Percentiles rank a stretch among this genome's conserved stretches.
Conservation (phyloP, 345 rosid genomes). For the Syzygium oleosum region DNA sequence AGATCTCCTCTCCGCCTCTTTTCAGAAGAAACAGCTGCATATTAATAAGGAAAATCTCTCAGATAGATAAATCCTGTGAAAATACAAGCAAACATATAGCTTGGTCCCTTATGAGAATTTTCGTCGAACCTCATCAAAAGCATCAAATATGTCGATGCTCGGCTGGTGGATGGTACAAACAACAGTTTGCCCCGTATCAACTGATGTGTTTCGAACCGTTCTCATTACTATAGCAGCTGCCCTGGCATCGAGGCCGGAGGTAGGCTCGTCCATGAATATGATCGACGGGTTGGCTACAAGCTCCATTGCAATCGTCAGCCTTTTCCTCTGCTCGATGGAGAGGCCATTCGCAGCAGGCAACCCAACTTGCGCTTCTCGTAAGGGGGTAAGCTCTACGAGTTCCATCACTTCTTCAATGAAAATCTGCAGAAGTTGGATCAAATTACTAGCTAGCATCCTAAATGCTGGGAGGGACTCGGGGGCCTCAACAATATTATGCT, state of each 20-base stretch:
- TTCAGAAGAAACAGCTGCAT: conserved; percentile 34
- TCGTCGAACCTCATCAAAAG: conserved; percentile 52
- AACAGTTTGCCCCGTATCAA: conserved; percentile 59
- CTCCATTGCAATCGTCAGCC: conserved; percentile 63
- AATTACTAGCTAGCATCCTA: not conserved
- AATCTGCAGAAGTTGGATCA: conserved; percentile 22
- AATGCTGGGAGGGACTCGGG: not conserved
- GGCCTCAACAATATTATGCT: not conserved
- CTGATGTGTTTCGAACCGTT: conserved; percentile 60
- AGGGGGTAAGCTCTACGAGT: conserved; percentile 46
- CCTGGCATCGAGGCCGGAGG: conserved; percentile 66
- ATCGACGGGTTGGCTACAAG: conserved; percentile 66
- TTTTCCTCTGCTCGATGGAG: conserved; percentile 61
- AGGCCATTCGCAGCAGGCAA: conserved; percentile 55
- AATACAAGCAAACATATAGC: not conserved
- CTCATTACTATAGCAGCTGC: conserved; percentile 74
- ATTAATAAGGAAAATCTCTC: not conserved
- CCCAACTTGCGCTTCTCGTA: conserved; percentile 51
- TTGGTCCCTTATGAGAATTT: not conserved
- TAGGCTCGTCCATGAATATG: conserved; percentile 73
- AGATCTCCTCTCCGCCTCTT: conserved; percentile 58
- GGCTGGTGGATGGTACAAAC: conserved; percentile 76
- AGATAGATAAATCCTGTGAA: not conserved
- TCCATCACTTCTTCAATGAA: conserved; percentile 68
- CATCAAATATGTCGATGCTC: conserved; percentile 59